Base-by-base conservation (phyloP, 768 basidiomycete genomes). In the Coprinopsis sp. region DNA sequence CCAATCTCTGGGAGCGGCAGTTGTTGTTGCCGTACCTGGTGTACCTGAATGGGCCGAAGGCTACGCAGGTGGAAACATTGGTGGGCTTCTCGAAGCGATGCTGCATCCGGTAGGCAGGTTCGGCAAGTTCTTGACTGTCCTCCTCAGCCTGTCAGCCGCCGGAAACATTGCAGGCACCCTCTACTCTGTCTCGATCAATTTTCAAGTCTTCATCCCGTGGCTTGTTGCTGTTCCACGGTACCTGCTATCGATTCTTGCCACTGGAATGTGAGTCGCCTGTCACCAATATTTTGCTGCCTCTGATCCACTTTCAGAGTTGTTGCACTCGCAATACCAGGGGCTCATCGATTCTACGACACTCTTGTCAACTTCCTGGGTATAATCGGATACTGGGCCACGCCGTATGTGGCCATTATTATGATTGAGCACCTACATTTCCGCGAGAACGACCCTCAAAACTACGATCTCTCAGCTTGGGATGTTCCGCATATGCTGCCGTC, bases 111-210 rank as follows among this genome's bases (percentile, higher is more conserved):
- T 73, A 0, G 79, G 80, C 31, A 76, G 76, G 25, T 90, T 89
- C 59, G 83, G 87, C 5, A 85, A 87, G 58, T 85, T 91, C 68
- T 68, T 91, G 33, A 84, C 82, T 0, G 84, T 92, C 28, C 65
- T 95, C 36, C 72, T 94, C 51, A 86, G 86, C 46, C 68, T 96
- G 18, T 87, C 84, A 38, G 87, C 91, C 33, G 80, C 82, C 2
- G 87, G 79, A 2, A 93, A 92, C 65, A 84, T 89, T 36, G 86
- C 88, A 1, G 79, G 83, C 2, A 85, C 87, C 5, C 81, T 91
- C 51, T 96, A 96, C 63, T 88, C 84, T 34, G 77, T 85, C 47
- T 78, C 81, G 1, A 72, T 91, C 48, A 83, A 79, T 58, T 68
- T 88, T 52, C 89, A 91, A 58, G 72, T 84, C 1, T 72, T 83